A percentile compares a stretch with the other conserved stretches of the same genome.
These are phyloP conservation scores for Abortiporus biennis DNA, from an alignment of 1,284 basidiomycete species.

Conservation along the genomic window DNA sequence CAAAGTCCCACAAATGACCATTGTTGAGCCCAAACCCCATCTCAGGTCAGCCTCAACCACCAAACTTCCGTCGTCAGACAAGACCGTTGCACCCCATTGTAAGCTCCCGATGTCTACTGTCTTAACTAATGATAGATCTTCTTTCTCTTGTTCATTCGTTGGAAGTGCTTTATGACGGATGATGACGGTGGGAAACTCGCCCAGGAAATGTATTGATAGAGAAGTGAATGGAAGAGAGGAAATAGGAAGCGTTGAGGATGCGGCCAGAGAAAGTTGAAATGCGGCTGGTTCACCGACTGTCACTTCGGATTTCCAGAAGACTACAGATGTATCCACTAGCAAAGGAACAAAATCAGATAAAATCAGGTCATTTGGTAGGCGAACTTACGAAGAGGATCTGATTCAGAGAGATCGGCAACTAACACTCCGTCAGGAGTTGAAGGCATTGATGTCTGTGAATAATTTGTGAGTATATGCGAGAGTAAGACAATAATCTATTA, in stretches of 20 bases:
- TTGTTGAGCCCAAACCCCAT: constrained; percentile 46
- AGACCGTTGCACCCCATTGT: not conserved
- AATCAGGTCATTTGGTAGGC: constrained; percentile 2
- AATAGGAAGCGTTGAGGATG: constrained; percentile 39
- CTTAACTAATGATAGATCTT: constrained; percentile 20
- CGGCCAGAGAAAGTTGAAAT: constrained; percentile 66
- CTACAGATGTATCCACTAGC: constrained; percentile 56
- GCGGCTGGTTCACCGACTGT: constrained; percentile 55
- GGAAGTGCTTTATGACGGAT: constrained; percentile 34
- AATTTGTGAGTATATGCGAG: constrained; percentile 4
- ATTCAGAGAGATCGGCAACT: constrained; percentile 56
- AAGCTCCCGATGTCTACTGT: constrained; percentile 36
- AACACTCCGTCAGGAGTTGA: constrained; percentile 46
- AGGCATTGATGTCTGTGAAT: constrained; percentile 60
- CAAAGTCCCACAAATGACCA: constrained; percentile 54
- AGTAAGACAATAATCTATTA: not conserved
- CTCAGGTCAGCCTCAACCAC: constrained; percentile 37
- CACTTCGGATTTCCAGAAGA: constrained; percentile 67
- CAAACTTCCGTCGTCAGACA: constrained; percentile 10
- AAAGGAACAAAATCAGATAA: constrained; percentile 1
- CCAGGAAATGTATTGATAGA: constrained; percentile 51
- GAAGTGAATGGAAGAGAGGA: constrained; percentile 52
- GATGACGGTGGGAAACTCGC: constrained; percentile 36
- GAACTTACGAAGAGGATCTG: constrained; percentile 55
- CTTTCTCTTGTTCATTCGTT: constrained; percentile 1